Evolutionary conservation across 2,329 filamentous ascomycete genomes (phyloP).

Genomic region (Fusarium sp.): DNA sequence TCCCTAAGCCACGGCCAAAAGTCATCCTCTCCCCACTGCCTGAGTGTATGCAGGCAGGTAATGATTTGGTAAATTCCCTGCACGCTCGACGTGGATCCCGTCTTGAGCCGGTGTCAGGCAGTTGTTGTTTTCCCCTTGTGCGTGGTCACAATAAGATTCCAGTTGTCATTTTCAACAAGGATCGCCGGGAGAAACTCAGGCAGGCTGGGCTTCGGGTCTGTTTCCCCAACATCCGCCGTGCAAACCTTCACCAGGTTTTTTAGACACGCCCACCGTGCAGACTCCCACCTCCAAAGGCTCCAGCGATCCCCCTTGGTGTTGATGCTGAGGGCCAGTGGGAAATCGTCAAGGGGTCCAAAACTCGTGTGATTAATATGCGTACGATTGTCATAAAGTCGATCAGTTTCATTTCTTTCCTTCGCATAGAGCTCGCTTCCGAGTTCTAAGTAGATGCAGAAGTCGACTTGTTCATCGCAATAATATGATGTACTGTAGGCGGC

Average conservation of each 20-base stretch:
- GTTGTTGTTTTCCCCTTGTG: background rate
- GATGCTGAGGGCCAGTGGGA: background rate
- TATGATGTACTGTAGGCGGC: too few species aligned
- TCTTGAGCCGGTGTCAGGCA: background rate
- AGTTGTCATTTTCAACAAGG: background rate
- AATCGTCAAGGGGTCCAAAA: background rate
- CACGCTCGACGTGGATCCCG: background rate
- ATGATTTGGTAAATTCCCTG: background rate
- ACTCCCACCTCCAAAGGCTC: background rate
- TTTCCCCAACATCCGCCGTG: too few species aligned
- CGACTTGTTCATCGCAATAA: too few species aligned
- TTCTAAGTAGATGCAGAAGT: background rate
- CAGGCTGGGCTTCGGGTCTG: background rate
- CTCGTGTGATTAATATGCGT: background rate
- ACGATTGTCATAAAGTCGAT: background rate
- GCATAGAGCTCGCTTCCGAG: background rate
- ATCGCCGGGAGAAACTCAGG: background rate
- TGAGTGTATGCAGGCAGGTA: background rate
- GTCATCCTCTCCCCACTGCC: background rate
- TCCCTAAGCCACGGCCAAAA: background rate
- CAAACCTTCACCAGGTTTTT: background rate
- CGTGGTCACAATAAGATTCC: background rate
- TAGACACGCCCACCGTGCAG: background rate
- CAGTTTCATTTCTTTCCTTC: background rate
- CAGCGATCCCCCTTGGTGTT: background rate